phyloP scores from a whole-genome alignment of 1,284 basidiomycete species.

The Sanghuangporus baumii region DNA sequence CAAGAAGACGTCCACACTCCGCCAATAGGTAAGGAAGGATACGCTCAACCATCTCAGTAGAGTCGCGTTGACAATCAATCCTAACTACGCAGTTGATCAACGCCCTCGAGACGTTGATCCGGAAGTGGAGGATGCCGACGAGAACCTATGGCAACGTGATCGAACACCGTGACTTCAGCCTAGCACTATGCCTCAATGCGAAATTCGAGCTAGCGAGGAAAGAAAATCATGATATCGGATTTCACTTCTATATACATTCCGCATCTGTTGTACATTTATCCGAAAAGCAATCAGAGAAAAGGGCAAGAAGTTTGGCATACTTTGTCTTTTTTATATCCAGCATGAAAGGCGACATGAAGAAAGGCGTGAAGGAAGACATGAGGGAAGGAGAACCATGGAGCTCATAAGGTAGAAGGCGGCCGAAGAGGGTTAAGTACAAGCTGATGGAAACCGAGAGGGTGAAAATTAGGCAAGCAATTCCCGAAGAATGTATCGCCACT shows the following conservation, averaged over 20 bases:
- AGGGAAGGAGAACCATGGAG: neutral
- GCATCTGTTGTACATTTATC: constrained; percentile 11
- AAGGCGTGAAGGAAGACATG: neutral
- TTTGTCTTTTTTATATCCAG: neutral
- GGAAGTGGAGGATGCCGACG: constrained; percentile 7
- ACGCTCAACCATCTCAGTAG: neutral
- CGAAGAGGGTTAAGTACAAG: constrained; percentile 11
- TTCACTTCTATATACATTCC: constrained; percentile 9
- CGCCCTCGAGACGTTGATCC: neutral
- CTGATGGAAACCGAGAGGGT: neutral
- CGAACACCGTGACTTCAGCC: neutral
- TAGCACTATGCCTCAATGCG: neutral
- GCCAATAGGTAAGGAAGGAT: constrained; percentile 30
- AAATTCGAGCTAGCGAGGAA: neutral
- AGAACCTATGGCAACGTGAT: constrained; percentile 12
- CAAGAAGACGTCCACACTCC: constrained; percentile 41
- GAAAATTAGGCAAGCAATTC: neutral
- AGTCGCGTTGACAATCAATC: neutral
- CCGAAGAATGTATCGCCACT: neutral
- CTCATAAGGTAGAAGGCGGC: neutral
- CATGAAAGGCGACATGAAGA: neutral
- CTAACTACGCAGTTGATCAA: neutral
- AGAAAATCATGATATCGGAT: neutral
- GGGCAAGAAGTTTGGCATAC: neutral
- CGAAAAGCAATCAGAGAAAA: constrained; percentile 6